Percentiles rank a stretch among this genome's conserved stretches.
Conservation (phyloP, 208 protist genomes). For the Leptomonas pyrrhocoris region DNA sequence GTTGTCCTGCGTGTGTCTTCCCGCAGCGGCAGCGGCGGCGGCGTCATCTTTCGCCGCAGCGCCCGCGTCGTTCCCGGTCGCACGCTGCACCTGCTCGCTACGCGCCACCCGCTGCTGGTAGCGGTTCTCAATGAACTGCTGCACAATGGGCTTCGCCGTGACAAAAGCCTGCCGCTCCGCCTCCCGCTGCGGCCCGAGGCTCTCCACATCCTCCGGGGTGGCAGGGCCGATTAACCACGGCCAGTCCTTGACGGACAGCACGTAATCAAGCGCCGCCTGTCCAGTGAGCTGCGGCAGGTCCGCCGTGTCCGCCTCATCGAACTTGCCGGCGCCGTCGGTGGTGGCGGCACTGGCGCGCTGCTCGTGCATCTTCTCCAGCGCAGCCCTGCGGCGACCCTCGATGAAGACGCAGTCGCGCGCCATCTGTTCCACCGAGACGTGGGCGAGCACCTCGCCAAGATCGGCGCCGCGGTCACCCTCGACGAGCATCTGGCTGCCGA, state of each 20-base stretch:
- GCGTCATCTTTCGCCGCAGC: background rate
- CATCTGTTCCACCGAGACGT: conserved; percentile 46
- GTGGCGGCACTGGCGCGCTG: background rate
- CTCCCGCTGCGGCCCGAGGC: conserved; percentile 26
- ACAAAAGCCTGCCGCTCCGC: conserved; percentile 34
- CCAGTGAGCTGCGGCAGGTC: conserved; percentile 24
- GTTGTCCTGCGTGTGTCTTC: background rate
- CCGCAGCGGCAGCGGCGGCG: background rate
- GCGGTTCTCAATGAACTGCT: conserved; percentile 43
- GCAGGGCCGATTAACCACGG: conserved; percentile 45
- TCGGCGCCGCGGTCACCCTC: conserved; percentile 72
- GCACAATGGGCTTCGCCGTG: conserved; percentile 39
- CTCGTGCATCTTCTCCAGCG: conserved; percentile 23
- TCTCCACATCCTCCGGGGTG: conserved; percentile 31
- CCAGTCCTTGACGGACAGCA: conserved; percentile 39
- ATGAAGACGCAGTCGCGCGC: conserved; percentile 38
- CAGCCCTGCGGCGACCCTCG: conserved; percentile 29
- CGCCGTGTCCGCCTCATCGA: conserved; percentile 2
- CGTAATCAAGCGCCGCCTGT: conserved; percentile 25
- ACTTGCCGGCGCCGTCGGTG: background rate
- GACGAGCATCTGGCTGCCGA: conserved; percentile 57
- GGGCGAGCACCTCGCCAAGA: conserved; percentile 50
- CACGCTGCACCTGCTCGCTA: conserved; percentile 18
- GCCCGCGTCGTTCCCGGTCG: background rate
- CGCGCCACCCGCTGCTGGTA: conserved; percentile 35